phyloP scores from a whole-genome alignment of 2,329 filamentous ascomycete species.

The Diaporthe ampelina region DNA sequence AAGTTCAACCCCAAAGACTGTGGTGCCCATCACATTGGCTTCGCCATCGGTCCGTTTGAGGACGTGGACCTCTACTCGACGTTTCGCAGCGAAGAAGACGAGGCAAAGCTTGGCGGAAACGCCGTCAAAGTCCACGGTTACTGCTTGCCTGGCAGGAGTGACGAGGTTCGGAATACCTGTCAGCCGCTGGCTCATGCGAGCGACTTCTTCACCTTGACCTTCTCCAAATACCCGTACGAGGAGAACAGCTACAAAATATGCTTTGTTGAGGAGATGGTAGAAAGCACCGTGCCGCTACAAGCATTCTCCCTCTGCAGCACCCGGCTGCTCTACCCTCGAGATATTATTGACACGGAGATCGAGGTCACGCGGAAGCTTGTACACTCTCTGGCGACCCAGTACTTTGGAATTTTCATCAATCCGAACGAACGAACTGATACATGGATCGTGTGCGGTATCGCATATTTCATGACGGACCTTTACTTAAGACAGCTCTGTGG shows the following conservation, averaged over 20 bases:
- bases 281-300: slow-evolving; percentile 82
- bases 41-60: slow-evolving; percentile 95
- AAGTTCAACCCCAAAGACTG: slow-evolving; percentile 83
- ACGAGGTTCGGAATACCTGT: slow-evolving; percentile 89
- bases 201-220: slow-evolving; percentile 91
- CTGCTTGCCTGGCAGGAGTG: slow-evolving; percentile 85
- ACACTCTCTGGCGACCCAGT: slow-evolving; percentile 89
- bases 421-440: slow-evolving; percentile 84
- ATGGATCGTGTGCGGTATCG: slow-evolving; percentile 91
- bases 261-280: slow-evolving; percentile 90
- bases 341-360: slow-evolving; percentile 87
- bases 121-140: slow-evolving; percentile 92
- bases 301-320: slow-evolving; percentile 91
- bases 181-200: slow-evolving; percentile 87
- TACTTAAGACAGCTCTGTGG: slow-evolving; percentile 93
- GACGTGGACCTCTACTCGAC: slow-evolving; percentile 88
- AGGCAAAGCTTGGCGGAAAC: slow-evolving; percentile 89
- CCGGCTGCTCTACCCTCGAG: slow-evolving; percentile 85
- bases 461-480: slow-evolving; percentile 94
- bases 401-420: slow-evolving; percentile 93
- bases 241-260: slow-evolving; percentile 84
- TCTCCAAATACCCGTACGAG: slow-evolving; percentile 90
- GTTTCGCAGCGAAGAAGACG: slow-evolving; percentile 90
- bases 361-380: slow-evolving; percentile 85
- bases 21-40: slow-evolving; percentile 90